Evolutionary conservation across 257 asterid genomes (phyloP).

Genomic region (Pogostemon cablin): DNA sequence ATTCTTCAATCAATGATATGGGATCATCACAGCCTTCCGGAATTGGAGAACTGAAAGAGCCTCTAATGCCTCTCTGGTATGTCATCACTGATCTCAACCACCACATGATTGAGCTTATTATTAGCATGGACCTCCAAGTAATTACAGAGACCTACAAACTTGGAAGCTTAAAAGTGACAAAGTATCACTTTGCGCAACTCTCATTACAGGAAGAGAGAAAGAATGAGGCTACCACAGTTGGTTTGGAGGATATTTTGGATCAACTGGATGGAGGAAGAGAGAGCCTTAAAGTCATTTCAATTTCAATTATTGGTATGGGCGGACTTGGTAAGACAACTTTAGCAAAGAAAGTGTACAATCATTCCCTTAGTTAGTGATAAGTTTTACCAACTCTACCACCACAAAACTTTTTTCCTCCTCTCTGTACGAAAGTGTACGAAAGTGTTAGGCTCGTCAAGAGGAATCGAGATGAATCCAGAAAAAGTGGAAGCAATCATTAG

Average conservation of each 20-base stretch:
- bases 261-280: conserved; percentile 6
- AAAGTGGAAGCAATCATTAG: too few species aligned
- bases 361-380: too few species aligned
- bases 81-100: not conserved
- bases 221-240: not conserved
- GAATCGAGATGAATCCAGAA: too few species aligned
- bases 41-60: conserved; percentile 2
- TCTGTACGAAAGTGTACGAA: too few species aligned
- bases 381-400: too few species aligned
- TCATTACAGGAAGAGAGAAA: not conserved
- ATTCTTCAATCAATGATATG: not conserved
- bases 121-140: not conserved
- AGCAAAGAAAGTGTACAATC: too few species aligned
- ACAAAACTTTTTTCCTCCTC: too few species aligned
- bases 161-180: not conserved
- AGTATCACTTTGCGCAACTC: too few species aligned
- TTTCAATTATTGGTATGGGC: too few species aligned
- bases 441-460: too few species aligned
- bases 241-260: conserved; percentile 28
- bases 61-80: not conserved
- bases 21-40: not conserved
- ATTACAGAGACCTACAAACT: not conserved
- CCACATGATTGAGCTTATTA: not conserved
- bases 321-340: too few species aligned
- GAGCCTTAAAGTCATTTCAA: too few species aligned